Percentiles rank a stretch among this genome's conserved stretches.
Evolutionary conservation across 1,284 basidiomycete genomes (phyloP).

Genomic region (Lentinula novae-zelandiae): DNA sequence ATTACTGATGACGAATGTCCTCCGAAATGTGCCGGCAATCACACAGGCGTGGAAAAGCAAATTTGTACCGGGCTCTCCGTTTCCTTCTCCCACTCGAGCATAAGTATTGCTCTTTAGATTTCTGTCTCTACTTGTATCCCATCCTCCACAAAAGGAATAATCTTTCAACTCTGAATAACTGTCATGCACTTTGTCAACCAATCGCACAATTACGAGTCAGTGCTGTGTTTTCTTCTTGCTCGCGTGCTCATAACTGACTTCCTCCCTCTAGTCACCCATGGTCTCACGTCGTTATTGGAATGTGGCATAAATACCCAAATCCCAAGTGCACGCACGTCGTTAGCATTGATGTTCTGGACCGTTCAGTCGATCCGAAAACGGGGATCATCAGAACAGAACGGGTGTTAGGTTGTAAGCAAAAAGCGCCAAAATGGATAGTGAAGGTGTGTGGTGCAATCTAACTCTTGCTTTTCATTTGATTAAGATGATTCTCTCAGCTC

Average conservation of each 20-base stretch:
- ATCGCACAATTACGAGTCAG: constrained; percentile 69
- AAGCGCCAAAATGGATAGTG: constrained; percentile 79
- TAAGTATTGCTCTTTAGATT: constrained; percentile 8
- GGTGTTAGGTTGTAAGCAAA: constrained; percentile 83
- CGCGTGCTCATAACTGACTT: background rate
- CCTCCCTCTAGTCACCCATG: constrained; percentile 67
- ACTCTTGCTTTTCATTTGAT: constrained; percentile 9
- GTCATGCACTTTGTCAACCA: constrained; percentile 76
- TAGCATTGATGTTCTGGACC: constrained; percentile 85
- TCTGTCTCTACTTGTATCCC: constrained; percentile 12
- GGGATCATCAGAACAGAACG: constrained; percentile 88
- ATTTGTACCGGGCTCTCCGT: background rate
- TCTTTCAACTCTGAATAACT: background rate
- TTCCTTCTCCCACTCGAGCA: constrained; percentile 10
- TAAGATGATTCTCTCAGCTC: constrained; percentile 41
- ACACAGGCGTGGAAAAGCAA: background rate
- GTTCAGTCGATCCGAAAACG: constrained; percentile 77
- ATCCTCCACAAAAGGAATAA: constrained; percentile 6
- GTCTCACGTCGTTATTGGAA: constrained; percentile 82
- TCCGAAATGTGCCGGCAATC: background rate
- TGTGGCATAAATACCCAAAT: constrained; percentile 97
- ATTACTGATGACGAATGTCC: background rate
- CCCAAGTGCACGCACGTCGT: constrained; percentile 90
- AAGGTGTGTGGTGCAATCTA: constrained; percentile 50
- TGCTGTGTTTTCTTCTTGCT: constrained; percentile 13